phyloP scores from a whole-genome alignment of 192 early-diverging fungal species.

The Backusella luteola region DNA sequence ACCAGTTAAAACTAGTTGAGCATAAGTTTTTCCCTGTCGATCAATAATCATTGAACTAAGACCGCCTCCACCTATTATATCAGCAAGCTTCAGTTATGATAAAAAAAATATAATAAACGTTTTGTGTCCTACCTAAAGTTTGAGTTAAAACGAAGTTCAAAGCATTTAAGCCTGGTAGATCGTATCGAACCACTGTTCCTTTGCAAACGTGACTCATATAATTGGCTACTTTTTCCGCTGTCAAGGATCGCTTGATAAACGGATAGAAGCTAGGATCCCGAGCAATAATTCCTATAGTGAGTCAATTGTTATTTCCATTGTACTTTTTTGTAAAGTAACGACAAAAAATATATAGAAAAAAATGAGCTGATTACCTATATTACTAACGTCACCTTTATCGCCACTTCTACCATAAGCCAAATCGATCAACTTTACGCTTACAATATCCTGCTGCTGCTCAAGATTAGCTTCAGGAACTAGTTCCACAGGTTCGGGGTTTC shows the following conservation, averaged over 20 bases:
- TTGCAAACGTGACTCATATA: conserved; percentile 58
- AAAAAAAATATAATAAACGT: background rate
- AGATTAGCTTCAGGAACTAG: conserved; percentile 27
- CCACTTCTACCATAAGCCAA: conserved; percentile 62
- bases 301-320: background rate
- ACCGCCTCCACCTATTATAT: conserved; percentile 50
- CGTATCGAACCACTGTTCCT: conserved; percentile 56
- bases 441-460: background rate
- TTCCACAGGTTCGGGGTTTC: conserved; percentile 21
- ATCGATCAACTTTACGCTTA: conserved; percentile 50
- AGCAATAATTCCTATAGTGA: conserved; percentile 50
- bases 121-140: conserved; percentile 38
- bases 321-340: background rate
- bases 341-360: background rate
- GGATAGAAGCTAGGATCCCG: conserved; percentile 55
- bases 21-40: conserved; percentile 67
- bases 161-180: conserved; percentile 54
- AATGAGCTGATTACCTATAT: conserved; percentile 22
- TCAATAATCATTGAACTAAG: conserved; percentile 58
- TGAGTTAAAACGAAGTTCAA: conserved; percentile 66
- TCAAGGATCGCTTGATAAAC: conserved; percentile 52
- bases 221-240: conserved; percentile 44
- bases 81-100: background rate
- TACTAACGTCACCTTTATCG: conserved; percentile 63
- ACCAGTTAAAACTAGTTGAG: conserved; percentile 55